These are phyloP conservation scores for Phytophthora sojae DNA, from an alignment of 352 stramenopile genomes.

Conservation along the genomic window DNA sequence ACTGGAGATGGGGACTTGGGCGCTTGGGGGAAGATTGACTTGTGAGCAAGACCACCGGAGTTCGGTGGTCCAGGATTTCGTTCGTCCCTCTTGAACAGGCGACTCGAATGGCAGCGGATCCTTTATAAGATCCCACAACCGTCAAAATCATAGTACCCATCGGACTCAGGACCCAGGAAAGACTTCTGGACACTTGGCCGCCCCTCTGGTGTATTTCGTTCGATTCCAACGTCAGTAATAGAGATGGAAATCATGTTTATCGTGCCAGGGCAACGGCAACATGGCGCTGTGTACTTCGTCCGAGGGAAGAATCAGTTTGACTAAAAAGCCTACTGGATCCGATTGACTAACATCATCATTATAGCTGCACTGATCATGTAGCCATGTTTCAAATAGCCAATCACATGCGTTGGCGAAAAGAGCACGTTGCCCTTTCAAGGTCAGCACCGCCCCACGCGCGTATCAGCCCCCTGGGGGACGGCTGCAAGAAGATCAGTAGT, in stretches of 20 bases:
- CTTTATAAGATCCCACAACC: background rate
- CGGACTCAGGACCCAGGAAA: background rate
- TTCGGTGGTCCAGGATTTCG: background rate
- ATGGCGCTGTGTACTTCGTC: too few relatives aligned
- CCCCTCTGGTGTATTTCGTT: background rate
- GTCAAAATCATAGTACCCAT: background rate
- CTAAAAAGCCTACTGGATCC: too few relatives aligned
- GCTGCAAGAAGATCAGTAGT: background rate
- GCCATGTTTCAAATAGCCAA: background rate
- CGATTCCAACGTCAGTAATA: background rate
- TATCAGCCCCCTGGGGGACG: background rate
- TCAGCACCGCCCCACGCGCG: background rate
- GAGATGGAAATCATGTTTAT: too few relatives aligned
- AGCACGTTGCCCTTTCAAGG: background rate
- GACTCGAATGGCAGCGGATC: background rate
- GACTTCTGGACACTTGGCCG: background rate
- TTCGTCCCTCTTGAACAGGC: background rate
- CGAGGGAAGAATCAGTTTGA: too few relatives aligned
- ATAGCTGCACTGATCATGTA: background rate
- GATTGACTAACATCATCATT: background rate
- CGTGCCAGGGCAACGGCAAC: too few relatives aligned
- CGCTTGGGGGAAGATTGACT: constrained; percentile 6
- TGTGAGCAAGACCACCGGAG: constrained; percentile 12
- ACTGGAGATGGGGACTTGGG: background rate
- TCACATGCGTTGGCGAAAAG: background rate